Evolutionary conservation across 2,329 filamentous ascomycete species (phyloP), one percentile per base, ranked within the genome.

Genomic region (Celoporthe dispersa): DNA sequence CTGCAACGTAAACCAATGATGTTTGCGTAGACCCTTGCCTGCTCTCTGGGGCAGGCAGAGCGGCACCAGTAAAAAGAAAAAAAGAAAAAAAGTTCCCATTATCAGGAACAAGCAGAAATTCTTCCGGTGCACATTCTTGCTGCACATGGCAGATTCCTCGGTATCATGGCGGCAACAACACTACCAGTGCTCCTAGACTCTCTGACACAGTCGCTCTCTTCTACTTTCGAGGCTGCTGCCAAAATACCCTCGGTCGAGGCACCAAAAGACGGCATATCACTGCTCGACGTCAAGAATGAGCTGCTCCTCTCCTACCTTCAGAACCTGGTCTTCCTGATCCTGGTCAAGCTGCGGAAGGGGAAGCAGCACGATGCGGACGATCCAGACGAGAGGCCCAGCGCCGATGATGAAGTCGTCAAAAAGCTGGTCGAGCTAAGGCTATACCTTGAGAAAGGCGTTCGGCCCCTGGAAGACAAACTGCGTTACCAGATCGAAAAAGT

Each of bases 401-500:
- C 90, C 0, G 85, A 90, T 62, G 87, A 92, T 64, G 86, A 91
- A 1, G 90, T 94, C 0, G 91, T 96, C 2, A 91, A 91, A 74
- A 97, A 97, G 78, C 86, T 99, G n/a, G 90, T 94, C 25, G 94
- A 97, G 80, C 84, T 98, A 66, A 89, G 95, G n/a, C 85, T 98
- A 0, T 98, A 97, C 78, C 85, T 99, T 1, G 97, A 99, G 77
- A 94, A 94, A 78, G 97, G 96, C 74, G 92, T 97, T 3, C 90
- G 93, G 22, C 96, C 96, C 0, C 83, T 98, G 22, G 97, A 99
- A 81, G 91, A 92, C 74, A 92, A 94, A 75, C 82, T 99, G 72
- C 95, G 94, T 74, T 99, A 98, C 81, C 94, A 98, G 79, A 94
- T 99, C 76, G 95, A 98, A 80, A 96, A 97, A 78, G 94, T 98